phyloP scores from a whole-genome alignment of 305 asterid genomes.

The Solanum hybrid region DNA sequence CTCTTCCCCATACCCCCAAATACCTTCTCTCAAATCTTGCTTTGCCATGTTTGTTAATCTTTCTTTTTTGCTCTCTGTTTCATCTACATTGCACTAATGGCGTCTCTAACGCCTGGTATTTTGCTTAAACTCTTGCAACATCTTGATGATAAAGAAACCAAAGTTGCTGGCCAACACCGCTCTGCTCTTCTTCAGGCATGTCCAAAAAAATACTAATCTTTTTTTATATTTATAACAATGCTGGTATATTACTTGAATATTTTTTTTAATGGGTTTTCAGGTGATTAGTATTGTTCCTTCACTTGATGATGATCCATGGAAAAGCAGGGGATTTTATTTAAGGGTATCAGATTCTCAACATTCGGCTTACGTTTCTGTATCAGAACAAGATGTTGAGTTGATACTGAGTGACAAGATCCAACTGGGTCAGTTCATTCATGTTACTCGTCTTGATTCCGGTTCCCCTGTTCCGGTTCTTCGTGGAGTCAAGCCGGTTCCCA shows the following conservation, averaged over 20 bases:
- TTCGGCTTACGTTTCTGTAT: conserved; percentile 81
- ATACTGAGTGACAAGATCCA: conserved; percentile 67
- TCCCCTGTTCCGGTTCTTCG: conserved; percentile 81
- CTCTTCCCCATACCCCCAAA: neutral
- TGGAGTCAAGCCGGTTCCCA: conserved; percentile 67
- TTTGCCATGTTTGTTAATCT: neutral
- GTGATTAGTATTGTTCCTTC: conserved; percentile 82
- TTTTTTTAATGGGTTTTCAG: conserved; percentile 17
- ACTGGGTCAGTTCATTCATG: conserved; percentile 78
- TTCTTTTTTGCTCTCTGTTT: neutral
- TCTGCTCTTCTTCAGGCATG: conserved; percentile 78
- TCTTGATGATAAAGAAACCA: conserved; percentile 52
- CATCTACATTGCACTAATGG: conserved; percentile 27
- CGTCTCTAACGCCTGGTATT: conserved; percentile 70
- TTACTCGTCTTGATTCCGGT: conserved; percentile 55
- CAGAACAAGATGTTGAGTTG: conserved; percentile 65
- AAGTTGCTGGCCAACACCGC: conserved; percentile 80
- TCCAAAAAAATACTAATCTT: neutral
- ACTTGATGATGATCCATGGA: conserved; percentile 84
- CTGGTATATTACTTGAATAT: neutral
- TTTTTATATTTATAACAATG: neutral
- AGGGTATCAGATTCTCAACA: conserved; percentile 90
- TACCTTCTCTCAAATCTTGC: neutral
- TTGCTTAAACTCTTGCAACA: conserved; percentile 64
- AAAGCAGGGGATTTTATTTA: conserved; percentile 71